Percentiles rank a stretch among this genome's conserved stretches.
These are phyloP conservation scores for Dendrocalamus latiflorus DNA, from an alignment of 202 grass and related monocot species.

Conservation along the genomic window DNA sequence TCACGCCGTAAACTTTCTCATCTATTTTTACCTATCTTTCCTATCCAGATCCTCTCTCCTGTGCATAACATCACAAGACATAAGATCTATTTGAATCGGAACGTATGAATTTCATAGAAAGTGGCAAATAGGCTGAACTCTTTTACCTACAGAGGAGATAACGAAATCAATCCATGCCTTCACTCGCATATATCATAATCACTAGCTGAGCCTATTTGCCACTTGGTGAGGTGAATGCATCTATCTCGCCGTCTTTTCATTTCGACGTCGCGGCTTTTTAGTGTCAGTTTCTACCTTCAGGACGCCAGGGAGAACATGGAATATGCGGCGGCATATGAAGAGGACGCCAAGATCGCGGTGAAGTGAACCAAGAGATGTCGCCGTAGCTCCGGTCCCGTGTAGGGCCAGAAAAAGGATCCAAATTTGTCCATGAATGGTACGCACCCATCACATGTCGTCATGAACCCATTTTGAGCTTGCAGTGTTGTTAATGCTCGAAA, in stretches of 20 bases:
- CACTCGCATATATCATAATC: not conserved
- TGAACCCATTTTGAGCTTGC: not conserved
- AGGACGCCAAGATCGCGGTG: not conserved
- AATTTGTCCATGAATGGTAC: too few relatives aligned
- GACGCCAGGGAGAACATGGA: not conserved
- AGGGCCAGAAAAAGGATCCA: too few relatives aligned
- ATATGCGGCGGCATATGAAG: conserved; percentile 47
- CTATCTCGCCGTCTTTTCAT: not conserved
- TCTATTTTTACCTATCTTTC: too few relatives aligned
- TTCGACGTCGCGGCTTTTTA: conserved; percentile 14
- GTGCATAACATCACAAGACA: not conserved
- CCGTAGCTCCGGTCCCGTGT: not conserved
- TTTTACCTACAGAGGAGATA: not conserved
- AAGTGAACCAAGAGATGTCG: not conserved
- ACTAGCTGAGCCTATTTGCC: not conserved
- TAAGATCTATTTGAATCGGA: not conserved
- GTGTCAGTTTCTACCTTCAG: not conserved
- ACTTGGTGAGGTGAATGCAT: conserved; percentile 19
- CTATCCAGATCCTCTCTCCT: not conserved
- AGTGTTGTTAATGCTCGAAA: not conserved
- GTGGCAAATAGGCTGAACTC: too few relatives aligned
- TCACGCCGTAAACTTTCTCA: not conserved
- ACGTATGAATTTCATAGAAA: not conserved
- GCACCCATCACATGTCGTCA: not conserved
- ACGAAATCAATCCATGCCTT: not conserved